Evolutionary conservation across 2,329 filamentous ascomycete genomes (phyloP), one percentile per base, ranked within the genome.

Genomic region (Talaromyces amestolkiae): DNA sequence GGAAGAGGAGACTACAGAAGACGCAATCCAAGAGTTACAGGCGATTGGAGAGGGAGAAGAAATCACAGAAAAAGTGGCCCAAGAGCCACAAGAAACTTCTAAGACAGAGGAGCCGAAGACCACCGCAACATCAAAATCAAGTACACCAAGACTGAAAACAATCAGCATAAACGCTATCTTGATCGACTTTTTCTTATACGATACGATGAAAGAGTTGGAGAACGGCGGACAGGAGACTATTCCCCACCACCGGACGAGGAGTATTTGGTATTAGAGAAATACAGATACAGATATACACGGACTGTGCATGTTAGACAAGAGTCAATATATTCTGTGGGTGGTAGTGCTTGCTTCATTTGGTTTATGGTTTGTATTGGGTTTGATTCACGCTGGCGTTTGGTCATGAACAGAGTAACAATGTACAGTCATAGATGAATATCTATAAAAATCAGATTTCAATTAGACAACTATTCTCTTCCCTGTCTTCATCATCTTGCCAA

Each of bases 111-210:
- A 37, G 9, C 33, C 13, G 13, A 35, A 58, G 35, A 53, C 15
- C n/a, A 35, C 27, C 4, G 19, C 24, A 22, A 19, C 41, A 45
- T 35, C 37, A 24, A 43, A 45, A 15, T 43, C 49, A 39, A 47
- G 37, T 2, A 59, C 45, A 22, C 37, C 33, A 49, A 31, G 49
- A 58, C 5, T 24, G 43, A 62, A 63, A 59, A 62, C 56, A 11
- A 43, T 89, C 70, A 79, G 81, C 17, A 77, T 90, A 68, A 99
- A 99, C 75, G 93, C 95, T 31, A 92, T 98, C 45, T 78, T 99
- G 71, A 95, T 99, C 68, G 95, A 99, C 78, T 99, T 98, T 79
- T 97, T 97, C 77, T 81, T 99, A 64, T 99, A 99, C 75, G 95
- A 99, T 79, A 88, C 90, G 19, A 93, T 95, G 80, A 99, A 98